Percentiles rank a stretch among this genome's conserved stretches.
These are phyloP conservation scores for Pleurotus tuoliensis DNA, from an alignment of 768 basidiomycete species.

Conservation along the genomic window DNA sequence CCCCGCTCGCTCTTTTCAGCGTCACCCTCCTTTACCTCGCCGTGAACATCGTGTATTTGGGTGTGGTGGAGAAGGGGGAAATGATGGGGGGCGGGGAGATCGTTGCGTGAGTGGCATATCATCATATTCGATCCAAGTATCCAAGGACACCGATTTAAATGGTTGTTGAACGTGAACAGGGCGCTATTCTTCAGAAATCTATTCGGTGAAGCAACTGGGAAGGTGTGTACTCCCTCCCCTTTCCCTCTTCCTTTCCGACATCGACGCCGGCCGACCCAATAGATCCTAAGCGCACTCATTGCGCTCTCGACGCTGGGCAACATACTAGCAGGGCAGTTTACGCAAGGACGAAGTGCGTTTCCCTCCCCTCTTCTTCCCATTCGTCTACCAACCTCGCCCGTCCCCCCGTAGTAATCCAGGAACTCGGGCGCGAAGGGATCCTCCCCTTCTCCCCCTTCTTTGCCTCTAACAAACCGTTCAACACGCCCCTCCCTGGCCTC, in stretches of 20 bases:
- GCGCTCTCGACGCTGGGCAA: conserved; percentile 65
- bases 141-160: not conserved
- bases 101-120: conserved; percentile 50
- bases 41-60: conserved; percentile 72
- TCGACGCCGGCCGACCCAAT: not conserved
- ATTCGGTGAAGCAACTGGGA: conserved; percentile 59
- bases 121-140: not conserved
- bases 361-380: not conserved
- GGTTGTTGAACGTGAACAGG: conserved; percentile 22
- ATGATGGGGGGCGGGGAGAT: conserved; percentile 62
- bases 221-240: conserved; percentile 28
- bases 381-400: not conserved
- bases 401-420: conserved; percentile 54
- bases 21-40: conserved; percentile 60
- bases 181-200: conserved; percentile 75
- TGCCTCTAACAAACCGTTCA: conserved; percentile 68
- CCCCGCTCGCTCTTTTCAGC: conserved; percentile 57
- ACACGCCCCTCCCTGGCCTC: conserved; percentile 61
- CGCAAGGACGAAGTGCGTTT: conserved; percentile 57
- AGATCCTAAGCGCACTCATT: conserved; percentile 61
- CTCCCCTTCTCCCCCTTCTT: conserved; percentile 65
- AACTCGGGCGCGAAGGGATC: conserved; percentile 68
- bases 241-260: not conserved
- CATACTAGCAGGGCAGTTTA: conserved; percentile 58
- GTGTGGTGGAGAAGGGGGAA: conserved; percentile 66